Percentiles rank a stretch among this genome's conserved stretches.
phyloP scores from a whole-genome alignment of 139 green algal genomes.

The Chlamydomonas incerta region DNA sequence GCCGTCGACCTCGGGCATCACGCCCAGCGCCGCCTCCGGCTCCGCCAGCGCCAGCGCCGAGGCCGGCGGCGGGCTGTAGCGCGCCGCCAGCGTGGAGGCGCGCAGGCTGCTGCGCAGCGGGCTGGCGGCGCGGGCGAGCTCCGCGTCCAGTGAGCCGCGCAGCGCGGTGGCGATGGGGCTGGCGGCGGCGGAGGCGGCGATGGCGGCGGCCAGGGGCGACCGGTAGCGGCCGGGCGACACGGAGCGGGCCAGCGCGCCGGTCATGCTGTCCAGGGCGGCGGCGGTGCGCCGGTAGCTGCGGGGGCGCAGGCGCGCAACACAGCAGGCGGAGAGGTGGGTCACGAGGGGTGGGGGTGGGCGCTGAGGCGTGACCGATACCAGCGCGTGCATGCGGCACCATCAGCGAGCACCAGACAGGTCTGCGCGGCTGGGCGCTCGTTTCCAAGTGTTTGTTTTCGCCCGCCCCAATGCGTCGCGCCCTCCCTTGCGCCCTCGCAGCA shows the following conservation, averaged over 20 bases:
- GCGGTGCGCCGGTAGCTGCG: constrained; percentile 28
- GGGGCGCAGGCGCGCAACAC: too few relatives aligned
- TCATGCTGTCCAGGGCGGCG: neutral
- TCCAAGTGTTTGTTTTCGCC: too few relatives aligned
- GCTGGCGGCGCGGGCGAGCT: constrained; percentile 1
- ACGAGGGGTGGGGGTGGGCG: neutral
- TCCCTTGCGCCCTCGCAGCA: too few relatives aligned
- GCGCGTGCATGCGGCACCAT: too few relatives aligned
- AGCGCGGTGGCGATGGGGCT: neutral
- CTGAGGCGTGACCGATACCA: too few relatives aligned
- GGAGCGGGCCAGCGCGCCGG: constrained; percentile 3
- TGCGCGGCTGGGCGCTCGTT: too few relatives aligned
- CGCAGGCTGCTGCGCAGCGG: constrained; percentile 19
- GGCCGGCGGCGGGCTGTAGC: constrained; percentile 26
- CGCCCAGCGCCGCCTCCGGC: neutral
- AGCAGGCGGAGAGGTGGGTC: neutral
- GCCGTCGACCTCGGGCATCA: constrained; percentile 45
- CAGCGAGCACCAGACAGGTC: too few relatives aligned
- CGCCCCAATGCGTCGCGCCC: too few relatives aligned
- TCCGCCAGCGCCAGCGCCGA: neutral
- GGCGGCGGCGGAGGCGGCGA: neutral
- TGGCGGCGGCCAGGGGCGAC: neutral
- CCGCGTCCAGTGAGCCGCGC: constrained; percentile 17
- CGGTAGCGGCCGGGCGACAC: constrained; percentile 22
- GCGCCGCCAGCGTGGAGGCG: constrained; percentile 16